phyloP scores from a whole-genome alignment of 2,329 filamentous ascomycete genomes.

The Neopestalotiopsis rosae region DNA sequence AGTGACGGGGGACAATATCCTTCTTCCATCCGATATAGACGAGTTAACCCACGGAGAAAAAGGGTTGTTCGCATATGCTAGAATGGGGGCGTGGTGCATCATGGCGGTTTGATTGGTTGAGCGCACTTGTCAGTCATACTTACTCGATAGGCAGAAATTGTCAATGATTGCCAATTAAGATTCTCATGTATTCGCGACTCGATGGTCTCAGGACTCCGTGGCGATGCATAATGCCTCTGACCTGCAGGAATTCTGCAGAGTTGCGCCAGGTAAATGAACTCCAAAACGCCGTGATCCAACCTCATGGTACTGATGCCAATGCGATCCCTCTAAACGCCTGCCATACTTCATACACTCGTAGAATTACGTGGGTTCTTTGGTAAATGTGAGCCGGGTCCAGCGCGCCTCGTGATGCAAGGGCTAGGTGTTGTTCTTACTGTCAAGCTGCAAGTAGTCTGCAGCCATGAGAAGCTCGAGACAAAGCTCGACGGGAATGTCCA shows the following conservation, averaged over 20 bases:
- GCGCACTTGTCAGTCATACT: not conserved
- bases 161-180: not conserved
- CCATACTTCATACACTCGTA: constrained; percentile 11
- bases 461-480: constrained; percentile 80
- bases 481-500: constrained; percentile 80
- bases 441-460: constrained; percentile 76
- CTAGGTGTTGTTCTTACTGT: constrained; percentile 51
- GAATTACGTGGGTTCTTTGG: constrained; percentile 23
- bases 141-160: not conserved
- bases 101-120: not conserved
- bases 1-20: constrained; percentile 54
- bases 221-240: not conserved
- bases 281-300: not conserved
- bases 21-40: constrained; percentile 62
- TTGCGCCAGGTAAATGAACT: not conserved
- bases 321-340: not conserved
- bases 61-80: constrained; percentile 60
- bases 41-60: constrained; percentile 56
- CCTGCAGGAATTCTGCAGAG: not conserved
- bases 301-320: not conserved
- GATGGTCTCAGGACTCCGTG: not conserved
- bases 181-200: not conserved
- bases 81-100: constrained; percentile 42
- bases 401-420: not conserved
- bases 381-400: constrained; percentile 18